These are phyloP conservation scores for Colletotrichum cereale DNA, from an alignment of 2,329 filamentous ascomycete species.

Conservation along the genomic window DNA sequence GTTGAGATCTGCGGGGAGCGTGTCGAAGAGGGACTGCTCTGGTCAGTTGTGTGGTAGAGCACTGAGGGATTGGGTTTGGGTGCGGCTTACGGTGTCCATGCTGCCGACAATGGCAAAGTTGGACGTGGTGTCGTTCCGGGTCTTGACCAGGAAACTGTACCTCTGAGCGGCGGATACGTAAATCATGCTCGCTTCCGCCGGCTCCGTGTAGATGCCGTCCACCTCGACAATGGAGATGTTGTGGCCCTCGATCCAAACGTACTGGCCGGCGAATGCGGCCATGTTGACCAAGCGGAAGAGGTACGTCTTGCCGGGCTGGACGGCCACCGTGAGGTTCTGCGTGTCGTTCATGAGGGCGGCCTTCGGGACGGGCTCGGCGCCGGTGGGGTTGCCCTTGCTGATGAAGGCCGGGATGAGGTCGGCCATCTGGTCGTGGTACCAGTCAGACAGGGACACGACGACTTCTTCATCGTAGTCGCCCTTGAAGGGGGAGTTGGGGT, in stretches of 20 bases:
- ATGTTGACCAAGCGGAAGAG: conserved; percentile 80
- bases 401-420: conserved; percentile 62
- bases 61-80: not conserved
- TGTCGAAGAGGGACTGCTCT: conserved; percentile 72
- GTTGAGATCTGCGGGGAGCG: conserved; percentile 75
- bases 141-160: conserved; percentile 72
- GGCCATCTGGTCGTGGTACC: conserved; percentile 74
- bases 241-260: conserved; percentile 75
- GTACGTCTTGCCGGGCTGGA: conserved; percentile 78
- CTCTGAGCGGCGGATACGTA: conserved; percentile 78
- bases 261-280: conserved; percentile 77
- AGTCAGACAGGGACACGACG: conserved; percentile 74
- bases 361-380: conserved; percentile 76
- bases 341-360: conserved; percentile 80
- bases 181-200: conserved; percentile 70
- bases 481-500: conserved; percentile 69
- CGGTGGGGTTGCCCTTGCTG: conserved; percentile 66
- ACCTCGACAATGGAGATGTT: conserved; percentile 79
- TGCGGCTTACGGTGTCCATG: conserved; percentile 72
- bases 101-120: conserved; percentile 78
- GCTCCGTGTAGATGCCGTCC: conserved; percentile 77
- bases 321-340: conserved; percentile 67
- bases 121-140: conserved; percentile 68
- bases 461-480: conserved; percentile 72
- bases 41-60: conserved; percentile 43